phyloP scores from a whole-genome alignment of 2,329 filamentous ascomycete species.

The Graphilbum sp. region DNA sequence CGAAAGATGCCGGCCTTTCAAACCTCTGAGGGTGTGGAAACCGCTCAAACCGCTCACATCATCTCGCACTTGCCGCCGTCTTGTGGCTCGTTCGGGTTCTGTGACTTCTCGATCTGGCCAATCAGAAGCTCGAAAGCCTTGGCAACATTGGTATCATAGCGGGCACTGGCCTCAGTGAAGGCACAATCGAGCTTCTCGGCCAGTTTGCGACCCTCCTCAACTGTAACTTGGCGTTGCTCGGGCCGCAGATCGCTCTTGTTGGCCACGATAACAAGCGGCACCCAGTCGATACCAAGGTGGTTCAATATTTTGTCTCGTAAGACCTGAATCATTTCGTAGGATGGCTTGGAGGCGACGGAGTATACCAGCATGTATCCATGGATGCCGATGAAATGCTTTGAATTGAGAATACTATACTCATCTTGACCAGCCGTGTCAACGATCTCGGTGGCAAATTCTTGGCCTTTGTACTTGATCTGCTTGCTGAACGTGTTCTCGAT shows the following conservation, averaged over 20 bases:
- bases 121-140: slow-evolving; percentile 92
- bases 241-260: slow-evolving; percentile 93
- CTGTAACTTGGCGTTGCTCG: slow-evolving; percentile 79
- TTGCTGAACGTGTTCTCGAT: slow-evolving; percentile 99
- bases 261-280: slow-evolving; percentile 86
- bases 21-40: too few species aligned
- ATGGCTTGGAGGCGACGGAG: slow-evolving; percentile 84
- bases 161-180: slow-evolving; percentile 87
- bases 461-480: slow-evolving; percentile 78
- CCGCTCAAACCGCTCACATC: too few species aligned
- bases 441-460: slow-evolving; percentile 92
- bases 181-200: slow-evolving; percentile 80
- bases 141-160: slow-evolving; percentile 84
- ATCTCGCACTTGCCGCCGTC: slow-evolving; percentile 65
- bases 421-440: slow-evolving; percentile 98
- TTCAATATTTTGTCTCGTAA: slow-evolving; percentile 96
- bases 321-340: slow-evolving; percentile 93
- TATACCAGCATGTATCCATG: slow-evolving; percentile 98
- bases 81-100: slow-evolving; percentile 74
- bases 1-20: too few species aligned
- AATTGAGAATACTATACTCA: slow-evolving; percentile 96
- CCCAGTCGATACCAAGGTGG: slow-evolving; percentile 82
- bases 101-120: slow-evolving; percentile 82
- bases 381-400: slow-evolving; percentile 97
- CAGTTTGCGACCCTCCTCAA: slow-evolving; percentile 72